Evolutionary conservation across 331 rosid species (phyloP), one percentile per base, ranked within the genome.

Genomic region (Malus hybrid): DNA sequence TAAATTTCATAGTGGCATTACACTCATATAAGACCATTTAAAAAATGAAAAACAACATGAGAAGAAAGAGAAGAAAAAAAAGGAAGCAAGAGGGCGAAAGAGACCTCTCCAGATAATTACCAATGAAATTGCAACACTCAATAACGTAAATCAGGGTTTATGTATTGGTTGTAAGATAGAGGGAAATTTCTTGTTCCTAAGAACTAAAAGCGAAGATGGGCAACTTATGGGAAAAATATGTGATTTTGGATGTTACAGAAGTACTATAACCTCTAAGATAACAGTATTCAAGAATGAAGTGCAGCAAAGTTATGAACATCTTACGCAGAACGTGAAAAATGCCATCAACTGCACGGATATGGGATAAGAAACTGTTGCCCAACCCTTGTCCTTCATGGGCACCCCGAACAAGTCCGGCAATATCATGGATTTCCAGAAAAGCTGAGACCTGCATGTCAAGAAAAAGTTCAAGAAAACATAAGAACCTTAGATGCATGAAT

Each of bases 341-440:
- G 78, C 99, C 99, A 82, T 95, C 99, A 29, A 95, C 99, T 18
- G 99, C 97, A 57, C 99, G 99, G 54, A 95, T 95, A 80, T 95
- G 99, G 63, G 99, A 95, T 73, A 95, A 88, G 84, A 95, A 95
- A 85, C 89, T 95, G 79, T 95, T 95, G 78, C 99, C 99, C 90
- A 95, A 81, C 59, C 99, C 99, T 80, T 95, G 96, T 67, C 99
- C 99, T 80, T 90, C 76, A 83, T 95, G 99, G 70, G 99, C 99
- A 65, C 97, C 99, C 64, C 91, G 88, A 80, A 95, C 99, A 84
- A 95, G 82, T 76, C 99, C 99, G 76, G 97, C 97, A 31, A 92
- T 95, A 78, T 95, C 99, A 79, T 92, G 99, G 76, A 95, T 95
- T 85, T 95, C 97, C 66, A 95, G 80, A 83, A 94, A 94, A 71